phyloP scores from a whole-genome alignment of 2,329 filamentous ascomycete species.

The Fusarium irregulare region DNA sequence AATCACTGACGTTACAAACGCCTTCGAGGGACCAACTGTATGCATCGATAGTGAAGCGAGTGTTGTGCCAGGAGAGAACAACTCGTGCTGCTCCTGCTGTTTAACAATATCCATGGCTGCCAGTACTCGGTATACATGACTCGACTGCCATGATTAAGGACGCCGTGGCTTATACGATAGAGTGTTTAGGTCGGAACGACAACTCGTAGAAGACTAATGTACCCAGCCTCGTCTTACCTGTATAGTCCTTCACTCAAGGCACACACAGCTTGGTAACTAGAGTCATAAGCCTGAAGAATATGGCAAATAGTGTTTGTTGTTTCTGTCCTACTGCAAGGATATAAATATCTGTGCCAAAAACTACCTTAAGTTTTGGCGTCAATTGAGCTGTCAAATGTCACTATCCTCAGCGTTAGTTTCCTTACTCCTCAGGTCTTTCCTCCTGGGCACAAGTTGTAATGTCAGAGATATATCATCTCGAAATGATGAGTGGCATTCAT shows the following conservation, averaged over 20 bases:
- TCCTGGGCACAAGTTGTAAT: not conserved
- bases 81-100: not conserved
- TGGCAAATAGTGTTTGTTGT: not conserved
- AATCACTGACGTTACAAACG: not conserved
- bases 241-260: not conserved
- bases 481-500: not conserved
- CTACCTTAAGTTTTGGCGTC: not conserved
- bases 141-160: not conserved
- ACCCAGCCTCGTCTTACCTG: not conserved
- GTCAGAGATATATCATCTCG: not conserved
- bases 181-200: not conserved
- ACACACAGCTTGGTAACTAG: not conserved
- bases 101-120: not conserved
- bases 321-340: not conserved
- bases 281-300: not conserved
- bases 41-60: not conserved
- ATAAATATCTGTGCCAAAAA: not conserved
- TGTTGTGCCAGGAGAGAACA: not conserved
- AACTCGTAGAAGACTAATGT: not conserved
- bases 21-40: not conserved
- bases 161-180: not conserved
- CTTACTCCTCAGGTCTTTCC: not conserved
- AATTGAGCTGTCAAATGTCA: not conserved
- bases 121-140: not conserved
- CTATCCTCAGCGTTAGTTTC: not conserved